phyloP scores from a whole-genome alignment of 805 yeast species.

The Candida golubevii region DNA sequence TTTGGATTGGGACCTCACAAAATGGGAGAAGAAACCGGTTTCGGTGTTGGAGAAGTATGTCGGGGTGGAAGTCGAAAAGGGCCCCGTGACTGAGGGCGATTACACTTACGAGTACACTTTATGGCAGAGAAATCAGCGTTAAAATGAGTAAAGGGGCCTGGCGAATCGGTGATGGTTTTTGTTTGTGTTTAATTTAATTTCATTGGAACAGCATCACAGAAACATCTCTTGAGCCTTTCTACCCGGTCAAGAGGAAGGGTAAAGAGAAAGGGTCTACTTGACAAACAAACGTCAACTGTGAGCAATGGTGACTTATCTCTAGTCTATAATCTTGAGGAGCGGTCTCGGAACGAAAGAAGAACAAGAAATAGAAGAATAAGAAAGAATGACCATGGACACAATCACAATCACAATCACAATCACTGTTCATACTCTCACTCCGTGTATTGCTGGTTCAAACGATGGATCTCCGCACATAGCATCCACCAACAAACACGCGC shows the following conservation, averaged over 20 bases:
- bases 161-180: too few relatives aligned
- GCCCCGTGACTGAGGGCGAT: slow-evolving; percentile 35
- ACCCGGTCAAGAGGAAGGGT: too few relatives aligned
- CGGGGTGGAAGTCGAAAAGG: slow-evolving; percentile 27
- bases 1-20: slow-evolving; percentile 35
- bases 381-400: neutral
- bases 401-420: neutral
- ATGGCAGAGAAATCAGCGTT: slow-evolving; percentile 37
- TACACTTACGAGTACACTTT: slow-evolving; percentile 57
- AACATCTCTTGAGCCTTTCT: too few relatives aligned
- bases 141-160: neutral
- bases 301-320: too few relatives aligned
- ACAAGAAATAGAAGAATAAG: too few relatives aligned
- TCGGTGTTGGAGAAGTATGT: slow-evolving; percentile 36
- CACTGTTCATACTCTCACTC: too few relatives aligned
- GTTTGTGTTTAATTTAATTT: too few relatives aligned
- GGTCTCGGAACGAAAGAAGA: too few relatives aligned
- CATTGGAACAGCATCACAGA: too few relatives aligned
- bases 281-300: too few relatives aligned
- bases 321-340: too few relatives aligned
- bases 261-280: too few relatives aligned
- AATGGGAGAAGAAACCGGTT: slow-evolving; percentile 35
- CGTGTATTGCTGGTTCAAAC: slow-evolving; percentile 13
- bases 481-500: slow-evolving; percentile 12
- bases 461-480: slow-evolving; percentile 12